These are phyloP conservation scores for Bryoglossum gracile DNA, from an alignment of 495 filamentous ascomycete species.

Conservation along the genomic window DNA sequence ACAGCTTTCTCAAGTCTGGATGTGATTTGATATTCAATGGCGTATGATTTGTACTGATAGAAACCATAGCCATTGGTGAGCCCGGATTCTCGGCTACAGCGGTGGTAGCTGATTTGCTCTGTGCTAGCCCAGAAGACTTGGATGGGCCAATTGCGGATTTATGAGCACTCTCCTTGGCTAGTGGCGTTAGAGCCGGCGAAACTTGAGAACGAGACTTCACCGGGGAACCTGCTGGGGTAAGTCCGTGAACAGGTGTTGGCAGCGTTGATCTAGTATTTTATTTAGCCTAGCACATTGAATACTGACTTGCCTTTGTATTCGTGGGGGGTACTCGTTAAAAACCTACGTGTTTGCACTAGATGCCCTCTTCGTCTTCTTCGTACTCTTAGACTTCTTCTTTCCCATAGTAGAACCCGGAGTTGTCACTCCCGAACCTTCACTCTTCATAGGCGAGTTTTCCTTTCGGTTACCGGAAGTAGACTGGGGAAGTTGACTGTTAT, in stretches of 20 bases:
- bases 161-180: neutral
- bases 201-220: neutral
- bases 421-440: neutral
- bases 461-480: neutral
- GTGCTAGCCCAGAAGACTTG: no score
- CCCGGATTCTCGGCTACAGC: no score
- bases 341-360: no score
- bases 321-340: no score
- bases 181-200: neutral
- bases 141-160: no score
- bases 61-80: no score
- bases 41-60: neutral
- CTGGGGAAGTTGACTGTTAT: neutral
- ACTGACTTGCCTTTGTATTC: no score
- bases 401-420: neutral
- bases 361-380: neutral
- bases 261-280: neutral
- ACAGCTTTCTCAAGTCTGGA: neutral
- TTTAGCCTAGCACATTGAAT: no score
- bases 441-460: constrained; percentile 9
- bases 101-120: no score
- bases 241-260: no score
- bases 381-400: neutral
- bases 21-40: neutral
- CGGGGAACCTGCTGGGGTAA: neutral